Evolutionary conservation across 2,329 filamentous ascomycete species (phyloP).

Genomic region (Xylaria sp.): DNA sequence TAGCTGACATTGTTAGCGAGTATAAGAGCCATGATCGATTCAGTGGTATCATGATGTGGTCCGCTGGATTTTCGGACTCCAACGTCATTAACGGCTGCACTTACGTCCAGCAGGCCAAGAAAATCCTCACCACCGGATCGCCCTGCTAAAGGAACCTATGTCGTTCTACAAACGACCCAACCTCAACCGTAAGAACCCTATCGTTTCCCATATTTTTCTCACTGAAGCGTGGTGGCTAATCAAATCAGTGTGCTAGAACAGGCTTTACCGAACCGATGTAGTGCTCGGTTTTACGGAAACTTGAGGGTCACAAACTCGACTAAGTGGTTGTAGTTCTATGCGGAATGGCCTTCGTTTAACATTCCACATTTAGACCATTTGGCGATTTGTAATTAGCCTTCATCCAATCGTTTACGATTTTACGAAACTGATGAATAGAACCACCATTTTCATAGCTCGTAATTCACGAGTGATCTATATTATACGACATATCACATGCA

Average conservation of each 20-base stretch:
- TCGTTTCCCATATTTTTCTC: not conserved
- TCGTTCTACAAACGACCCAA: not conserved
- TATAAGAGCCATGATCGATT: conserved; percentile 47
- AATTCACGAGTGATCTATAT: not conserved
- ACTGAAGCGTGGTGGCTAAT: not conserved
- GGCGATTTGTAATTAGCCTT: conserved; percentile 10
- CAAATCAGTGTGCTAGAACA: not conserved
- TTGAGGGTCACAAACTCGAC: conserved; percentile 19
- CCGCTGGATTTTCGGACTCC: conserved; percentile 53
- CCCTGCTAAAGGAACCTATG: conserved; percentile 39
- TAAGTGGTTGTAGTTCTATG: conserved; percentile 14
- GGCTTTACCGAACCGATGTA: not conserved
- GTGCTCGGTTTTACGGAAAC: not conserved
- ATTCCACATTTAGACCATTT: conserved; percentile 3
- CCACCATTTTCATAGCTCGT: not conserved
- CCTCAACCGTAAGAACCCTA: not conserved
- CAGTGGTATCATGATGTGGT: conserved; percentile 56
- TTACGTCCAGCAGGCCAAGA: conserved; percentile 54
- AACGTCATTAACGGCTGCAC: conserved; percentile 51
- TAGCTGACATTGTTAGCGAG: conserved; percentile 47
- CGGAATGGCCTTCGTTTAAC: conserved; percentile 11
- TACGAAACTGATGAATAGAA: not conserved
- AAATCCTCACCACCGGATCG: conserved; percentile 49
- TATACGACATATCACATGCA: not conserved
- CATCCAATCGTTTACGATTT: conserved; percentile 4